A percentile compares a stretch with the other conserved stretches of the same genome.
phyloP scores from a whole-genome alignment of 2,329 filamentous ascomycete genomes.

The Bipolaris bicolor region DNA sequence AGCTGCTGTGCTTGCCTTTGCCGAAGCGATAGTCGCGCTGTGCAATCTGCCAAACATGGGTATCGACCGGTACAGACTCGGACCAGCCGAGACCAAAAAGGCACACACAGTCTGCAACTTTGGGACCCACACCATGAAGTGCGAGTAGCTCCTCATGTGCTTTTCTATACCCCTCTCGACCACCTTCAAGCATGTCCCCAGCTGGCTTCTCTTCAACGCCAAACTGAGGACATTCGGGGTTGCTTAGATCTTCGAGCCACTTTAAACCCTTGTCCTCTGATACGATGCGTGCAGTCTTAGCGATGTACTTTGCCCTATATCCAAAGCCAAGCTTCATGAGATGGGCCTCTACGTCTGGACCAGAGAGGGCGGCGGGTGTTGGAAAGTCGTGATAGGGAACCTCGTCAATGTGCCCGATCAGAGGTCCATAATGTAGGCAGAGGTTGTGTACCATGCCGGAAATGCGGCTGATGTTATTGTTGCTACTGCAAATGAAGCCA shows the following conservation, averaged over 20 bases:
- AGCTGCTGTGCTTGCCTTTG: slow-evolving; percentile 78
- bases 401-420: slow-evolving; percentile 73
- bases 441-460: slow-evolving; percentile 96
- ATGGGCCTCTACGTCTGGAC: slow-evolving; percentile 75
- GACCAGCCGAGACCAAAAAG: slow-evolving; percentile 96
- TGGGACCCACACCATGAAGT: slow-evolving; percentile 89
- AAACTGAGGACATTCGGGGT: slow-evolving; percentile 72
- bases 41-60: slow-evolving; percentile 97
- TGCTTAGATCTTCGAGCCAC: slow-evolving; percentile 81
- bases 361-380: slow-evolving; percentile 72
- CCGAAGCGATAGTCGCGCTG: slow-evolving; percentile 94
- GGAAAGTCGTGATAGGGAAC: slow-evolving; percentile 89
- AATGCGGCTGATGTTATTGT: slow-evolving; percentile 96
- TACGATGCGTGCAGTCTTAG: slow-evolving; percentile 80
- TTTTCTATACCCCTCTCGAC: slow-evolving; percentile 71
- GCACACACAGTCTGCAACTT: slow-evolving; percentile 95
- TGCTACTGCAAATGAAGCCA: slow-evolving; percentile 97
- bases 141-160: slow-evolving; percentile 81
- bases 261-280: slow-evolving; percentile 67
- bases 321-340: slow-evolving; percentile 88
- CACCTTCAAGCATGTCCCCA: slow-evolving; percentile 57
- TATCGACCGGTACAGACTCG: slow-evolving; percentile 94
- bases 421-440: slow-evolving; percentile 81
- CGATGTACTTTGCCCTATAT: slow-evolving; percentile 91
- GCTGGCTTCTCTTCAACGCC: slow-evolving; percentile 54